These are phyloP conservation scores for Alternaria incomplexa DNA, from an alignment of 2,329 filamentous ascomycete genomes.

Conservation along the genomic window DNA sequence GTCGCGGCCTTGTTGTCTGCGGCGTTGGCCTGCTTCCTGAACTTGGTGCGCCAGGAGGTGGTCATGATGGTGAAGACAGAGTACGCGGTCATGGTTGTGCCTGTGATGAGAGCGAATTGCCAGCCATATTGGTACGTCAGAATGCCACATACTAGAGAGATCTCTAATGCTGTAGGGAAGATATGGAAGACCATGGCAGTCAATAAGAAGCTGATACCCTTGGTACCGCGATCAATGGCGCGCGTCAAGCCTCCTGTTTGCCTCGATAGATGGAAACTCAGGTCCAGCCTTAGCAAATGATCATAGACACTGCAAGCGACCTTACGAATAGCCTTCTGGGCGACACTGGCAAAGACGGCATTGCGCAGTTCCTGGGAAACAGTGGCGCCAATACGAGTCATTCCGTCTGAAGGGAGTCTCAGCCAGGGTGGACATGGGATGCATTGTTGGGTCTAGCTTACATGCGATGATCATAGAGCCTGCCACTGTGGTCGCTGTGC, in stretches of 20 bases:
- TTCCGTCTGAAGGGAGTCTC: slow-evolving; percentile 66
- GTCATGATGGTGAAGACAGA: slow-evolving; percentile 97
- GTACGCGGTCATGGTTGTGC: slow-evolving; percentile 89
- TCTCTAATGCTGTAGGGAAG: slow-evolving; percentile 90
- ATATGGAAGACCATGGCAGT: slow-evolving; percentile 99
- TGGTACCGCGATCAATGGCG: slow-evolving; percentile 95
- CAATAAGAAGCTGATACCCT: slow-evolving; percentile 95
- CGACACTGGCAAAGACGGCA: slow-evolving; percentile 94
- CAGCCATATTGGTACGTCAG: slow-evolving; percentile 94
- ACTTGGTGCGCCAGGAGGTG: slow-evolving; percentile 96
- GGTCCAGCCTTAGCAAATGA: slow-evolving; percentile 84
- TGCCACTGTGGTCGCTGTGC: slow-evolving; percentile 85
- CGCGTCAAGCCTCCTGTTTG: slow-evolving; percentile 94
- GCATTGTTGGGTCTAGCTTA: slow-evolving; percentile 48
- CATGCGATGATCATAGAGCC: slow-evolving; percentile 92
- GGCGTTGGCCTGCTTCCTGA: slow-evolving; percentile 91
- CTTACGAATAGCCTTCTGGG: slow-evolving; percentile 91
- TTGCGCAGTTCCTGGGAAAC: slow-evolving; percentile 94
- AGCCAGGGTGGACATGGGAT: slow-evolving; percentile 2
- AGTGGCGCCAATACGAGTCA: slow-evolving; percentile 84
- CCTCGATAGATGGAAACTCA: slow-evolving; percentile 91
- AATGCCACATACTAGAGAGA: slow-evolving; percentile 93
- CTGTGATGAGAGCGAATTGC: slow-evolving; percentile 90
- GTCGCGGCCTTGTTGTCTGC: slow-evolving; percentile 96
- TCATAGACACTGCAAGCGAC: slow-evolving; percentile 93